Evolutionary conservation across 2,329 filamentous ascomycete genomes (phyloP).

Genomic region (Akanthomyces uredinophilus): DNA sequence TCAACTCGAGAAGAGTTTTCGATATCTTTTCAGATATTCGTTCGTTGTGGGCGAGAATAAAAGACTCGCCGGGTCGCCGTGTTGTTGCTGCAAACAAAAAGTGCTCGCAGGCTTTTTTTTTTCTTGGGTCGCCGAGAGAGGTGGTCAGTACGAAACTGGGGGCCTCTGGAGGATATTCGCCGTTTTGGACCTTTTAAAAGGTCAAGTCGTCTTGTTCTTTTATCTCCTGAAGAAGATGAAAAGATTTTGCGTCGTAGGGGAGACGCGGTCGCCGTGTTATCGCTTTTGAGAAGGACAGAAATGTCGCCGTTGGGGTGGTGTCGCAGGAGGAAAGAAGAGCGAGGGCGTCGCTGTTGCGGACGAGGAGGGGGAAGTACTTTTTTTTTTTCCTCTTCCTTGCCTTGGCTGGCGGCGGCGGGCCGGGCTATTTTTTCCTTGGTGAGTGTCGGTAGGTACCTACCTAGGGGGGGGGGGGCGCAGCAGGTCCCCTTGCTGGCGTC

Average conservation of each 20-base stretch:
- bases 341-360: neutral
- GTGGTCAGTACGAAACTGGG: neutral
- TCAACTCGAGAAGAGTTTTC: neutral
- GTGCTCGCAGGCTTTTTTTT: neutral
- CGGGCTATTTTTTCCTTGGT: too few species aligned
- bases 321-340: conserved; percentile 10
- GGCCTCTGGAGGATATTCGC: too few species aligned
- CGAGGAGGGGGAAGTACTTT: neutral
- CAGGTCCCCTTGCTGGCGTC: too few species aligned
- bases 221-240: neutral
- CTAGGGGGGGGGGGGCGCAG: too few species aligned
- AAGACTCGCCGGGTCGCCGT: conserved; percentile 5
- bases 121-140: neutral
- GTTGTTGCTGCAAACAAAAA: conserved; percentile 1
- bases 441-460: too few species aligned
- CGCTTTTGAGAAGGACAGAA: neutral
- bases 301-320: conserved; percentile 10
- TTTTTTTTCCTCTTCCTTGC: neutral
- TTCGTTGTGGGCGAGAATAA: neutral
- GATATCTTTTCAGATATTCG: neutral
- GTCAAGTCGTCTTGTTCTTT: neutral
- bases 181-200: neutral
- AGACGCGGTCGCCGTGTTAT: conserved; percentile 10
- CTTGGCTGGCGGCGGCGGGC: too few species aligned
- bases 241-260: neutral